These are phyloP conservation scores for Dothistroma septosporum DNA, from an alignment of 2,329 filamentous ascomycete genomes.

Conservation along the genomic window DNA sequence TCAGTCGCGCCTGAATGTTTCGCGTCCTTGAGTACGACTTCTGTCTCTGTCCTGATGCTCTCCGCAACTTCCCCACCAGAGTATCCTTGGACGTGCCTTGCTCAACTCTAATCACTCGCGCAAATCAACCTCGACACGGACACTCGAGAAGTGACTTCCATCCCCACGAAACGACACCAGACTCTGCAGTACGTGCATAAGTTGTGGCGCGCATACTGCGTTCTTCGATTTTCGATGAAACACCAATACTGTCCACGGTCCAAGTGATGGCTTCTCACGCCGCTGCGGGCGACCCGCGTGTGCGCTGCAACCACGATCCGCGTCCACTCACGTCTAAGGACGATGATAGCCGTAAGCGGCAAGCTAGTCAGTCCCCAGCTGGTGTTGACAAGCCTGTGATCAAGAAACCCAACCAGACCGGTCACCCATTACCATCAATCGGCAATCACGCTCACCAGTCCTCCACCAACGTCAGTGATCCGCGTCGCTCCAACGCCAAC, in stretches of 20 bases:
- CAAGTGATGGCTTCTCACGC: conserved; percentile 4
- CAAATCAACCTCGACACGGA: not conserved
- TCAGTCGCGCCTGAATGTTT: not conserved
- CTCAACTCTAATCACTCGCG: not conserved
- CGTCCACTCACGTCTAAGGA: not conserved
- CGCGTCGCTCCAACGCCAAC: not conserved
- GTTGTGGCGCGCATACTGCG: not conserved
- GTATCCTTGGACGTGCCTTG: not conserved
- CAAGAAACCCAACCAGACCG: not conserved
- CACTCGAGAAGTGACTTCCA: not conserved
- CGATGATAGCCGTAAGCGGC: not conserved
- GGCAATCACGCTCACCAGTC: not conserved
- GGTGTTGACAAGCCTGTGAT: not conserved
- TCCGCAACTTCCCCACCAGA: not conserved
- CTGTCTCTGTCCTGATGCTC: not conserved
- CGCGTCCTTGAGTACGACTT: not conserved
- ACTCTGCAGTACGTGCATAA: not conserved
- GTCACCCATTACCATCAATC: not conserved
- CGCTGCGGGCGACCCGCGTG: conserved; percentile 2
- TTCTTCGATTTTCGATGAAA: not conserved
- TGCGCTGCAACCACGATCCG: not conserved
- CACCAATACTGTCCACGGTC: not conserved
- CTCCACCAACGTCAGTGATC: not conserved
- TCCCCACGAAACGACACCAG: not conserved
- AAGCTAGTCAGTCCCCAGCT: conserved; percentile 6